Evolutionary conservation across 2,329 filamentous ascomycete genomes (phyloP).

Genomic region (Capronia americana): DNA sequence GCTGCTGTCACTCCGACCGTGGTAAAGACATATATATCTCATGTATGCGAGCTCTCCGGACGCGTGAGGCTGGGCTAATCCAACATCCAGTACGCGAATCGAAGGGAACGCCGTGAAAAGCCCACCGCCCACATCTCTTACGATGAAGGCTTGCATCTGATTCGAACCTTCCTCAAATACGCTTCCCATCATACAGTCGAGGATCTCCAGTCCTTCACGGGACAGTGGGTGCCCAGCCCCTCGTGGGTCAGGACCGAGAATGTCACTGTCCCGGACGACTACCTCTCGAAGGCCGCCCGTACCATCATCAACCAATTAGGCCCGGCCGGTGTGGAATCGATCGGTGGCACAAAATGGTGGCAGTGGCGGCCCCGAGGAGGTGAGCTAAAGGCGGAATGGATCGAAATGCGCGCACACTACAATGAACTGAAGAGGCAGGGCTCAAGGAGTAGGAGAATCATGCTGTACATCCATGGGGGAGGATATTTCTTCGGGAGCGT

Average conservation of each 20-base stretch:
- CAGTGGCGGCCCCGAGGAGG: constrained; percentile 75
- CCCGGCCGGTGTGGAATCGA: constrained; percentile 70
- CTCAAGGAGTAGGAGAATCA: constrained; percentile 73
- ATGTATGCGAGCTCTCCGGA: constrained; percentile 63
- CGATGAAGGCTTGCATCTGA: constrained; percentile 86
- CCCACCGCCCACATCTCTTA: constrained; percentile 92
- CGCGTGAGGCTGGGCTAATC: constrained; percentile 6
- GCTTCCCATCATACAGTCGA: constrained; percentile 90
- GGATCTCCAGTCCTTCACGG: constrained; percentile 88
- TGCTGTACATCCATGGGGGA: constrained; percentile 93
- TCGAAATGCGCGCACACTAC: constrained; percentile 89
- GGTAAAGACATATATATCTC: constrained; percentile 82
- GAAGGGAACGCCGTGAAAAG: constrained; percentile 74
- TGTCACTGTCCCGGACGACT: constrained; percentile 68
- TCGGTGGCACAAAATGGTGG: constrained; percentile 89
- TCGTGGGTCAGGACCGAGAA: constrained; percentile 83
- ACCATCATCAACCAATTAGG: constrained; percentile 78
- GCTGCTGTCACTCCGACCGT: constrained; percentile 87
- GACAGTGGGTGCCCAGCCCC: constrained; percentile 88
- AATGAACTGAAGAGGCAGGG: constrained; percentile 69
- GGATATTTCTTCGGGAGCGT: constrained; percentile 96
- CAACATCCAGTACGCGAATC: constrained; percentile 74
- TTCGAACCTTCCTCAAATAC: constrained; percentile 83
- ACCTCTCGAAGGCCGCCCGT: constrained; percentile 70
- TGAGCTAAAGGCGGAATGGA: constrained; percentile 84